Conservation (phyloP, 2,329 filamentous ascomycete genomes). For the Clonostachys rosea region DNA sequence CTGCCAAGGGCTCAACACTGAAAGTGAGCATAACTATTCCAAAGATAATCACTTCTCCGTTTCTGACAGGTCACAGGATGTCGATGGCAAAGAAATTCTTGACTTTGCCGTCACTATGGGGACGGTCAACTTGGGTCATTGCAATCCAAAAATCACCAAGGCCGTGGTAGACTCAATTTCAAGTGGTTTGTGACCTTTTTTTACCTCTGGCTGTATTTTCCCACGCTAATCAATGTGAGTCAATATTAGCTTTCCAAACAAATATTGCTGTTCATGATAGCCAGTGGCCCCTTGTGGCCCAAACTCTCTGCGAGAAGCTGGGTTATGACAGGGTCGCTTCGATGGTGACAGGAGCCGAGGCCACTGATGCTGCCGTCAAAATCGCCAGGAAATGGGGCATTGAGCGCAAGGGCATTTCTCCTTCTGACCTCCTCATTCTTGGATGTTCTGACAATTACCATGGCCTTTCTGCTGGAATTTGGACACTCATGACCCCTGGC, state of each 20-base stretch:
- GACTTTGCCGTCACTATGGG: neutral
- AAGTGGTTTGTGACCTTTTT: neutral
- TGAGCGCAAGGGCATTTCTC: conserved; percentile 4
- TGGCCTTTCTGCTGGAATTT: neutral
- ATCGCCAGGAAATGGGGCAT: conserved; percentile 10
- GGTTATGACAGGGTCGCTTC: conserved; percentile 9
- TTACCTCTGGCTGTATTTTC: too few relatives aligned
- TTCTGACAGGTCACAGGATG: neutral
- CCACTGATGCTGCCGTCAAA: conserved; percentile 9
- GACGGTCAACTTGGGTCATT: neutral
- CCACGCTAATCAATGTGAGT: too few relatives aligned
- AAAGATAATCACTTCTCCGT: too few relatives aligned
- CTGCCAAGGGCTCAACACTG: too few relatives aligned
- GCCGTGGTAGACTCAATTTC: neutral
- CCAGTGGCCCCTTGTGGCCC: conserved; percentile 5
- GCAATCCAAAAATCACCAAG: neutral
- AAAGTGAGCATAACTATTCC: too few relatives aligned
- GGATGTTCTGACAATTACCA: neutral
- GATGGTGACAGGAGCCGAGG: conserved; percentile 9
- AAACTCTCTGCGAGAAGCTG: conserved; percentile 6
- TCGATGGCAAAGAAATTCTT: neutral
- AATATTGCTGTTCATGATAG: neutral
- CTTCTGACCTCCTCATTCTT: conserved; percentile 1
- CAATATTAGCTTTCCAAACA: too few relatives aligned
- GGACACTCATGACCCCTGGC: neutral